Conservation (phyloP, 2,329 filamentous ascomycete genomes). For the Cordyceps cicadae region DNA sequence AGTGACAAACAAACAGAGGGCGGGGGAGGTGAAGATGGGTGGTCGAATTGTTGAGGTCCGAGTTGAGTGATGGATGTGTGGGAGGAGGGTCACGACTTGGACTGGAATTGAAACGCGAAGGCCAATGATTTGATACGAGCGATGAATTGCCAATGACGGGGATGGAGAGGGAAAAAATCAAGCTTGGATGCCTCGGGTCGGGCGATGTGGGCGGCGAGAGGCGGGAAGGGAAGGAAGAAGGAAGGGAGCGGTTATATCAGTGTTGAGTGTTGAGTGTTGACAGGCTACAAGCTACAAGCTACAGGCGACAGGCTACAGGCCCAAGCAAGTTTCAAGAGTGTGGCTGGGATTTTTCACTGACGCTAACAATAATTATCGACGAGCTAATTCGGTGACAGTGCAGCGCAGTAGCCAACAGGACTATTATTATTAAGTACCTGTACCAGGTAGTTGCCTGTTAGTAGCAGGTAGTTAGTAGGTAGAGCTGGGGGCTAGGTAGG, state of each 20-base stretch:
- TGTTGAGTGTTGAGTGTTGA: no score
- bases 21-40: neutral
- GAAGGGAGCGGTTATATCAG: neutral
- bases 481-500: no score
- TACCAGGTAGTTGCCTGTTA: no score
- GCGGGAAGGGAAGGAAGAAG: neutral
- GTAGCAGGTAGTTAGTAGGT: no score
- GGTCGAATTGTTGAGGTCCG: neutral
- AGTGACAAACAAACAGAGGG: slow-evolving; percentile 6
- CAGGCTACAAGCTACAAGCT: no score
- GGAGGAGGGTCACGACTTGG: neutral
- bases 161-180: neutral
- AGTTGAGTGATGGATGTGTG: neutral
- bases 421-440: no score
- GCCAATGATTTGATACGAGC: neutral
- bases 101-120: neutral
- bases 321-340: neutral
- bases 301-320: no score
- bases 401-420: neutral
- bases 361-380: no score
- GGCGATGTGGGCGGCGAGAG: slow-evolving; percentile 3
- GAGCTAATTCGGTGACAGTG: neutral
- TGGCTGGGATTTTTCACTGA: neutral
- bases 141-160: neutral
- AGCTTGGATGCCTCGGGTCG: slow-evolving; percentile 6